Evolutionary conservation across 192 early-diverging fungal species (phyloP), one percentile per base, ranked within the genome.

Genomic region (Coemansia sp.): DNA sequence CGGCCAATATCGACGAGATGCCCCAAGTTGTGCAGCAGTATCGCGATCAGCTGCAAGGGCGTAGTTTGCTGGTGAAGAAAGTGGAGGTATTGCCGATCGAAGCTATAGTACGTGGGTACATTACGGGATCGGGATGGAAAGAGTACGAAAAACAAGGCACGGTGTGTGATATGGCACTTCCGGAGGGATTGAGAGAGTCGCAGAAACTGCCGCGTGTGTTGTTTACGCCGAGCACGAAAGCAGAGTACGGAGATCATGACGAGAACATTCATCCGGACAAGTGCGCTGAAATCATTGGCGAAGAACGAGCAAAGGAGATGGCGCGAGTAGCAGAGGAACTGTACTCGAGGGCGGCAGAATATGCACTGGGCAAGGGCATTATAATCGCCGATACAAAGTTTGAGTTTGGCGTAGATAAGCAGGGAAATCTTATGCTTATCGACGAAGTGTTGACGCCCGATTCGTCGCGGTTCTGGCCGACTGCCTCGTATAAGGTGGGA

Each of bases 361-460:
- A 94, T 61, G 96, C 96, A 3, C 53, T 73, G 4, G 71, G 74
- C 26, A 86, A 85, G 73, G 95, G 95, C 31, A 97, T 99, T 59
- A 93, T 99, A 55, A 99, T 99, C 81, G 97, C 97, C 10, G 97
- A 99, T 60, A 99, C 97, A 36, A 99, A 99, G 76, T 97, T 99
- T 73, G 97, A 99, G 81, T 99, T 99, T 86, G 97, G 97, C 58
- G 86, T 93, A 8, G 93, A 98, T 78, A 79, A 83, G 34, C 58
- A 90, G 14, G 92, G 92, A 61, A 82, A 75, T 21, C 70, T 98
- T 21, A 86, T 93, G 66, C 81, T 99, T 56, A 88, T 93, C 14
- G 97, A 99, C 70, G 97, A 99, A 76, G 96, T 93, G 26, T 84
- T 99, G 66, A 99, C 97, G 0, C 97, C 96, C 21, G 98, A 99